Base-by-base conservation (phyloP, 257 asterid genomes). In the Plantago ovata region DNA sequence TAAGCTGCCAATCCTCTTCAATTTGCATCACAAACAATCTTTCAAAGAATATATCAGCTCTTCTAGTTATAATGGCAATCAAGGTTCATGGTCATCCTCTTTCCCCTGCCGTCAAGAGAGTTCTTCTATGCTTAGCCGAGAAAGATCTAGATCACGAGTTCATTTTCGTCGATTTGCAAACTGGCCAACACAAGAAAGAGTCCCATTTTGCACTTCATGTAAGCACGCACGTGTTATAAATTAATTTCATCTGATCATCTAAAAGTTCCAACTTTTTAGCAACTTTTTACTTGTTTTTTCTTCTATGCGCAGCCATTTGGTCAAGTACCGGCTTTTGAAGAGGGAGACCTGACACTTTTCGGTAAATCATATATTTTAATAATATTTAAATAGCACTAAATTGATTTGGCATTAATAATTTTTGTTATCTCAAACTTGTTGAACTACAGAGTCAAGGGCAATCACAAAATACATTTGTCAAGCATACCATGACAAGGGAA, bases 301-400 rank as follows among this genome's bases (percentile, higher is more conserved):
- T 60, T 47, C n/a, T n/a, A n/a, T 28, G 43, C 21, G 56, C 18
- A 78, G 84, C 84, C 84, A 42, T 79, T 79, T 59, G 84, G 84
- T 33, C 77, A 79, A 67, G 75, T 79, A 0, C 84, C 84, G 2
- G 81, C 50, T 3, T 64, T 72, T 42, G 73, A 75, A 69, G 84
- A 75, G 33, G 81, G 75, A 16, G 84, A 79, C 44, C 44, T 79
- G 67, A 72, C 53, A 46, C 81, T 79, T 58, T 75, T 66, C 49
- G 84, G 84, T 78, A 71, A 61, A 1, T 1, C n/a, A n/a, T n/a
- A n/a, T n/a, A n/a, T n/a, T n/a, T n/a, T n/a, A n/a, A n/a, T n/a
- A n/a, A n/a, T n/a, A n/a, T n/a, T n/a, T n/a, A n/a, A n/a, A n/a
- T n/a, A n/a, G n/a, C n/a, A n/a, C n/a, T n/a, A n/a, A n/a, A n/a